These are phyloP conservation scores for Pythium utonaiense DNA, from an alignment of 352 stramenopile genomes.

Conservation along the genomic window DNA sequence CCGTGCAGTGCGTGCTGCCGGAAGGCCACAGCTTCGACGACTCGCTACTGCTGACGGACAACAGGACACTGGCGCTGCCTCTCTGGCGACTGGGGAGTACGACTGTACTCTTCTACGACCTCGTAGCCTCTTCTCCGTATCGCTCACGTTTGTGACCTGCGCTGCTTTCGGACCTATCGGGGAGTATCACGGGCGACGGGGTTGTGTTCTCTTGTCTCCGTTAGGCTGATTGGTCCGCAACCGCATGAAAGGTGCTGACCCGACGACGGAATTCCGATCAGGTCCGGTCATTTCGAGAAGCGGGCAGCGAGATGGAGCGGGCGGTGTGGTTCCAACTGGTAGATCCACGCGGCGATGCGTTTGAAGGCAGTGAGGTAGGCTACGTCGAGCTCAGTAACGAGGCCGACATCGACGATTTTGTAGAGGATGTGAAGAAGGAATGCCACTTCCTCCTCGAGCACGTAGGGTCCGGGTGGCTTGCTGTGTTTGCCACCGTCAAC, in stretches of 20 bases:
- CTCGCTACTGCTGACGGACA: conserved; percentile 12
- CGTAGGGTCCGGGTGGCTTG: neutral
- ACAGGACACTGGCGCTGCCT: too few relatives aligned
- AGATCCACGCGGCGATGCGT: neutral
- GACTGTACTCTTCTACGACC: too few relatives aligned
- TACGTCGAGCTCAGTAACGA: neutral
- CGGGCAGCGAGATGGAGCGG: neutral
- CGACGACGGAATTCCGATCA: too few relatives aligned
- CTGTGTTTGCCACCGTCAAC: neutral
- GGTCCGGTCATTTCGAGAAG: too few relatives aligned
- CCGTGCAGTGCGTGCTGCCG: conserved; percentile 41
- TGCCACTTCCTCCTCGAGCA: neutral
- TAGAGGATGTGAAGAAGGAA: neutral
- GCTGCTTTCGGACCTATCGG: too few relatives aligned
- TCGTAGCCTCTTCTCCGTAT: too few relatives aligned
- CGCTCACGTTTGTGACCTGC: too few relatives aligned
- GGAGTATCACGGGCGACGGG: too few relatives aligned
- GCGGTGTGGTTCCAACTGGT: neutral
- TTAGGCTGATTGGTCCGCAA: too few relatives aligned
- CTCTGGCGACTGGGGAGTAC: too few relatives aligned
- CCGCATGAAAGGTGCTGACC: too few relatives aligned
- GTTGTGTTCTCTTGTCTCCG: too few relatives aligned
- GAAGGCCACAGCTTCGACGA: conserved; percentile 24
- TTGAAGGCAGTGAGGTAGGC: neutral
- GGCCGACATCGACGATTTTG: neutral